Percentiles rank a stretch among this genome's conserved stretches.
phyloP scores from a whole-genome alignment of 1,139 yeast species.

The Zygosaccharomyces sapae region DNA sequence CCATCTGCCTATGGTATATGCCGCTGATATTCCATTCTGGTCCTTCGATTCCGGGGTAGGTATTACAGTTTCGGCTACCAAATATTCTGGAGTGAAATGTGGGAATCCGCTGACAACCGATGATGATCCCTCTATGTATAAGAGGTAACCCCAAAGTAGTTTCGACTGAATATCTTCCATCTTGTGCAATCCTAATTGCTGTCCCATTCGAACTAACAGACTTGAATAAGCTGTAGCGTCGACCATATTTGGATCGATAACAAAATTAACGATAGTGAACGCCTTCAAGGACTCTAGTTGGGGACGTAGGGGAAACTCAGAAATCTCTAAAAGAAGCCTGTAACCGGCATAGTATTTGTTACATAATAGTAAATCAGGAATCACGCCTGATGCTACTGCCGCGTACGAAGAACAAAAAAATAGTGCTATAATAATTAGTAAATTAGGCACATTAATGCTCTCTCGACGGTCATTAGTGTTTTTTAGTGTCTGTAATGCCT shows the following conservation, averaged over 20 bases:
- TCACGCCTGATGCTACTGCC: conserved; percentile 23
- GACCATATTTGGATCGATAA: conserved; percentile 32
- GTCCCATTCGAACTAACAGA: conserved; percentile 28
- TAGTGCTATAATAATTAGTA: conserved; percentile 21
- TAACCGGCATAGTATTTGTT: conserved; percentile 25
- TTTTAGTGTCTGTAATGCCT: conserved; percentile 12
- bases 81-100: conserved; percentile 19
- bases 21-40: conserved; percentile 13
- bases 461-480: conserved; percentile 5
- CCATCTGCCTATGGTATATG: conserved; percentile 26
- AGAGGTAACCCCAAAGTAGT: conserved; percentile 26
- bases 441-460: conserved; percentile 13
- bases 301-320: conserved; percentile 24
- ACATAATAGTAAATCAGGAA: conserved; percentile 21
- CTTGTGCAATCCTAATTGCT: conserved; percentile 26
- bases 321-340: conserved; percentile 16
- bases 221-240: conserved; percentile 25
- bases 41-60: conserved; percentile 7
- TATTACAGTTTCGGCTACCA: conserved; percentile 16
- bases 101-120: conserved; percentile 31
- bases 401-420: conserved; percentile 28
- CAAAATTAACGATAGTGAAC: conserved; percentile 23
- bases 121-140: conserved; percentile 32
- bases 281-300: conserved; percentile 24
- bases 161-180: conserved; percentile 9